Conservation (phyloP, 805 yeast genomes). For the Saturnispora kantuleensis region DNA sequence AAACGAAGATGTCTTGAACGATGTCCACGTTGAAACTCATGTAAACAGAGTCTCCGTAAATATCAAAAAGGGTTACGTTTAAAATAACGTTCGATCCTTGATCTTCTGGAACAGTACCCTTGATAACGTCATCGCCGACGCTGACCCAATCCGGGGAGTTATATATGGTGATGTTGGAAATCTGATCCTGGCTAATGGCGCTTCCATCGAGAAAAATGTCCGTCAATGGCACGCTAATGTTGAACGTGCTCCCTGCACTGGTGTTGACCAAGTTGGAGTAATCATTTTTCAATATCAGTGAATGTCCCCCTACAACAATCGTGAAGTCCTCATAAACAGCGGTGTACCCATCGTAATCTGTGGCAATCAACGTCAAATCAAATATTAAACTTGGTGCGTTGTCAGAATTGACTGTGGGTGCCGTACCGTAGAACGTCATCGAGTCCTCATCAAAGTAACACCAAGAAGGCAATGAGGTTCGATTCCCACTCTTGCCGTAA, state of each 20-base stretch:
- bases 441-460: conserved; percentile 52
- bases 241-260: conserved; percentile 47
- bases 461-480: conserved; percentile 92
- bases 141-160: conserved; percentile 55
- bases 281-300: conserved; percentile 56
- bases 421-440: conserved; percentile 72
- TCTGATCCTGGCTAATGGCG: conserved; percentile 37
- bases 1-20: conserved; percentile 44
- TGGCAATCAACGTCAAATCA: conserved; percentile 63
- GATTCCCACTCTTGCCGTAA: conserved; percentile 72
- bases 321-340: conserved; percentile 63
- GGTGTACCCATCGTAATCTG: conserved; percentile 67
- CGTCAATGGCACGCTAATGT: conserved; percentile 50
- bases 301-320: conserved; percentile 82
- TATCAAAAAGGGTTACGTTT: conserved; percentile 48
- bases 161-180: conserved; percentile 40
- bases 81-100: conserved; percentile 32
- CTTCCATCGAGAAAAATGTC: conserved; percentile 57
- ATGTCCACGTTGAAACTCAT: conserved; percentile 50
- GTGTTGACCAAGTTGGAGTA: conserved; percentile 40
- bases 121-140: conserved; percentile 32
- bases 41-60: conserved; percentile 48
- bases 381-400: conserved; percentile 81
- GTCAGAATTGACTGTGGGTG: conserved; percentile 76
- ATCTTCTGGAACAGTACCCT: conserved; percentile 49